These are phyloP conservation scores for Boletus coccyginus DNA, from an alignment of 768 basidiomycete species.

Conservation along the genomic window DNA sequence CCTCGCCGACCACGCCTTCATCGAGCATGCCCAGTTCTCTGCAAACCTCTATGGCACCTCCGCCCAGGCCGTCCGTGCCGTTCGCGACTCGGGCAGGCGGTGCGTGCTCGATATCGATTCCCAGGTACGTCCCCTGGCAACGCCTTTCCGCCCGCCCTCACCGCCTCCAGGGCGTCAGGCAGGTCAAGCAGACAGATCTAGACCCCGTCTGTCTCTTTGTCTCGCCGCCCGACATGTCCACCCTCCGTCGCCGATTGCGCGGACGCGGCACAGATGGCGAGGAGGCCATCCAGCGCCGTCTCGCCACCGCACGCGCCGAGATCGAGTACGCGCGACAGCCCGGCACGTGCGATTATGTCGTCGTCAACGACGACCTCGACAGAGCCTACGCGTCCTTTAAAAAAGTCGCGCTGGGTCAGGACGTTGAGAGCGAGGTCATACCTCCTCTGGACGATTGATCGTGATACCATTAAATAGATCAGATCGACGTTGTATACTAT, in stretches of 20 bases:
- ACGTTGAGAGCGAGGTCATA: slow-evolving; percentile 55
- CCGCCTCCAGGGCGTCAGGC: slow-evolving; percentile 73
- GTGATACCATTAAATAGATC: slow-evolving; percentile 3
- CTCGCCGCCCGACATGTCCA: slow-evolving; percentile 78
- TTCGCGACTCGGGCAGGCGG: slow-evolving; percentile 65
- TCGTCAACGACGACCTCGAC: slow-evolving; percentile 90
- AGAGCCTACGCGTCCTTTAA: slow-evolving; percentile 78
- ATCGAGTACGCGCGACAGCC: slow-evolving; percentile 80
- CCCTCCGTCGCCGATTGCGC: slow-evolving; percentile 66
- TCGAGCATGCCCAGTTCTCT: slow-evolving; percentile 93
- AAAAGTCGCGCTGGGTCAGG: slow-evolving; percentile 70
- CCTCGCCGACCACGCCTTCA: slow-evolving; percentile 71
- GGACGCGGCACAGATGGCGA: slow-evolving; percentile 84
- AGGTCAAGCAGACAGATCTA: slow-evolving; percentile 80
- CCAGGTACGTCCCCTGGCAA: slow-evolving; percentile 47
- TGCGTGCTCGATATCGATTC: slow-evolving; percentile 97
- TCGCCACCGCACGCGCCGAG: slow-evolving; percentile 76
- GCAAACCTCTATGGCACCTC: slow-evolving; percentile 94
- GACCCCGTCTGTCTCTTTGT: slow-evolving; percentile 91
- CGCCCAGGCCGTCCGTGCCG: slow-evolving; percentile 67
- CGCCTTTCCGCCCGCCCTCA: not conserved
- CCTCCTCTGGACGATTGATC: slow-evolving; percentile 60
- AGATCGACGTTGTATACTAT: not conserved
- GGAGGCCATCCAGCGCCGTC: slow-evolving; percentile 66
- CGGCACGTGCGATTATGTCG: slow-evolving; percentile 73